A percentile compares a stretch with the other conserved stretches of the same genome.
These are phyloP conservation scores for Fusarium continuum DNA, from an alignment of 2,329 filamentous ascomycete genomes.

Conservation along the genomic window DNA sequence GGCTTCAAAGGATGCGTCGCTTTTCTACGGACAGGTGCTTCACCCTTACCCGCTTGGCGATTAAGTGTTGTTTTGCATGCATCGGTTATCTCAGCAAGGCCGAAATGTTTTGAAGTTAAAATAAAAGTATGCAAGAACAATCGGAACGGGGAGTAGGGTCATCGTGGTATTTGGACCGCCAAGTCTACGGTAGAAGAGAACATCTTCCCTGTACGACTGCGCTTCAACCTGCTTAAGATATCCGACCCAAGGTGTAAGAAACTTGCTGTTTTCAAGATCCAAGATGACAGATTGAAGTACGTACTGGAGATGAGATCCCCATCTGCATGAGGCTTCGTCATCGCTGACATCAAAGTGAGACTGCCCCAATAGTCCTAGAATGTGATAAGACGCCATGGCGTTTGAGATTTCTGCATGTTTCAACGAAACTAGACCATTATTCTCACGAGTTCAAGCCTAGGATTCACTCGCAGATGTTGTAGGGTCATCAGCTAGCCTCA, in stretches of 20 bases:
- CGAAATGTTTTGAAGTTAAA: too few species aligned
- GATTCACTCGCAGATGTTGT: background rate
- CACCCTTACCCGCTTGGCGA: conserved; percentile 54
- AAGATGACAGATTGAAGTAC: background rate
- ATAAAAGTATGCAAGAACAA: too few species aligned
- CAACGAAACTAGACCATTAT: background rate
- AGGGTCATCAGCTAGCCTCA: background rate
- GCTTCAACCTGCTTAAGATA: too few species aligned
- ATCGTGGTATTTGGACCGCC: too few species aligned
- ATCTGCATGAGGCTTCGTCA: too few species aligned
- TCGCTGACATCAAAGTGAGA: background rate
- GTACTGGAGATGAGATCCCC: too few species aligned
- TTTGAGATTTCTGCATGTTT: background rate
- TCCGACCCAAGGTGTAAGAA: too few species aligned
- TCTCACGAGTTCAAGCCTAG: too few species aligned
- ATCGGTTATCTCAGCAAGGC: too few species aligned
- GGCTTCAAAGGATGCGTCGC: conserved; percentile 51
- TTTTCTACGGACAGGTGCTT: conserved; percentile 53
- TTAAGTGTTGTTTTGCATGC: conserved; percentile 32
- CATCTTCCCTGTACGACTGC: background rate
- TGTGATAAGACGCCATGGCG: background rate
- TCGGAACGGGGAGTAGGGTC: background rate
- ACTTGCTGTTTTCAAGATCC: too few species aligned
- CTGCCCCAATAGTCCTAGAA: background rate
- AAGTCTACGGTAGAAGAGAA: too few species aligned